phyloP scores from a whole-genome alignment of 306 rosid genomes.

The Ormosia semicastrata region DNA sequence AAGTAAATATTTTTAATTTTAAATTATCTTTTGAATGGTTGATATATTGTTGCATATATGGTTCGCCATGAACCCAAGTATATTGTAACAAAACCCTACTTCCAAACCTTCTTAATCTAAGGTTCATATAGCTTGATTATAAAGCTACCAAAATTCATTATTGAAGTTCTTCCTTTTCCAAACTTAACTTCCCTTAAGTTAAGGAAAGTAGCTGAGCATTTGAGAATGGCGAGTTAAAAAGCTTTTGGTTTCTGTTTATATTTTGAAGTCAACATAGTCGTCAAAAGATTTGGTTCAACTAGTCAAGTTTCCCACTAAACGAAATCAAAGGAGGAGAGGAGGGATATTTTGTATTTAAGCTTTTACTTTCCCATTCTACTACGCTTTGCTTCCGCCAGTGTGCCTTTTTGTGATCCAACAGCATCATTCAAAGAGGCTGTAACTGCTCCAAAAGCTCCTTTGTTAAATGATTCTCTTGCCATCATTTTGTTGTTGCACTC shows the following conservation, averaged over 20 bases:
- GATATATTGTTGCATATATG: too few relatives aligned
- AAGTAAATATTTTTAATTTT: too few relatives aligned
- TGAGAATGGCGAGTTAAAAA: not conserved
- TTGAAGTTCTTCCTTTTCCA: not conserved
- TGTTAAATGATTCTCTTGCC: conserved; percentile 16
- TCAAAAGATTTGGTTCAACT: conserved; percentile 6
- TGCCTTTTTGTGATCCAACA: conserved; percentile 7
- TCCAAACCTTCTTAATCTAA: not conserved
- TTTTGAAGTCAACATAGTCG: conserved; percentile 4
- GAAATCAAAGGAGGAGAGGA: conserved; percentile 12
- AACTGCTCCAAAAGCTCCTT: conserved; percentile 29
- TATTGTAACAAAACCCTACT: not conserved
- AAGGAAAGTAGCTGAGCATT: not conserved
- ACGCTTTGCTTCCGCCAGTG: conserved; percentile 6
- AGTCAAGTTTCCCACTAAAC: conserved; percentile 10
- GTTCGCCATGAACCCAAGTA: too few relatives aligned
- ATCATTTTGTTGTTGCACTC: conserved; percentile 28
- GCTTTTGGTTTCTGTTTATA: not conserved
- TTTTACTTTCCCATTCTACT: conserved; percentile 24
- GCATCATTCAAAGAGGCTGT: conserved; percentile 25
- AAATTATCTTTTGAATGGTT: too few relatives aligned
- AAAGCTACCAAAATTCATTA: not conserved
- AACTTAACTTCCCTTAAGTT: not conserved
- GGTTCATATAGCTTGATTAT: not conserved
- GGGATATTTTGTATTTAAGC: not conserved